Evolutionary conservation across 257 asterid species (phyloP), one percentile per base, ranked within the genome.

Genomic region (Rehmannia glutinosa): DNA sequence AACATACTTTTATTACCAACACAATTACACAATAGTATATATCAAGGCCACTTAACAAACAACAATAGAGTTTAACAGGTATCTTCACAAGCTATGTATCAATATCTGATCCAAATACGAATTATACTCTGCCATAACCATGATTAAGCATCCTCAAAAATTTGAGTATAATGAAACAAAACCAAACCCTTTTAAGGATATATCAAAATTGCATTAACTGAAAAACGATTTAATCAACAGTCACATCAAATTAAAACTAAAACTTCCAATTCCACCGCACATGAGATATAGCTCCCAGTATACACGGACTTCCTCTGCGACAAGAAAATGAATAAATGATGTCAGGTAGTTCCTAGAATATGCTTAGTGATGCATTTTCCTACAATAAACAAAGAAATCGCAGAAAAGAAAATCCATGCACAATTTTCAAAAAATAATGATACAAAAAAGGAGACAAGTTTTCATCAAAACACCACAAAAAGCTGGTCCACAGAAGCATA

Each of bases 231-330:
- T 13, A 23, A 11, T 1, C 10, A 25, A 62, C 8, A 0, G 28
- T 20, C n/a, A 12, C 33, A 50, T 60, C 28, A 36, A 41, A 21
- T 50, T 12, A 54, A 62, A 24, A 52, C 2, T 21, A 11, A 51
- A 4, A 36, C 35, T 38, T 42, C 35, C 66, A 13, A 53, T 54
- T 46, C 47, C 47, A 24, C 42, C 8, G 36, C 33, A 39, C 64
- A 61, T 13, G 27, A 8, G 56, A 43, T 38, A 59, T 73, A 55
- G 49, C 77, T 60, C 50, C 71, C 57, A 9, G 39, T 7, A 36
- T 6, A 13, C 8, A 68, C 11, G 20, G 17, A 21, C 13, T 45
- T 55, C 50, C 49, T 39, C 82, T 76, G 77, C 63, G 53, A 36
- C 57, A 38, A 59, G 59, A 13, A 6, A 24, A 35, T 21, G 10